Evolutionary conservation across 306 rosid genomes (phyloP).

Genomic region (Inga leiocalycina): DNA sequence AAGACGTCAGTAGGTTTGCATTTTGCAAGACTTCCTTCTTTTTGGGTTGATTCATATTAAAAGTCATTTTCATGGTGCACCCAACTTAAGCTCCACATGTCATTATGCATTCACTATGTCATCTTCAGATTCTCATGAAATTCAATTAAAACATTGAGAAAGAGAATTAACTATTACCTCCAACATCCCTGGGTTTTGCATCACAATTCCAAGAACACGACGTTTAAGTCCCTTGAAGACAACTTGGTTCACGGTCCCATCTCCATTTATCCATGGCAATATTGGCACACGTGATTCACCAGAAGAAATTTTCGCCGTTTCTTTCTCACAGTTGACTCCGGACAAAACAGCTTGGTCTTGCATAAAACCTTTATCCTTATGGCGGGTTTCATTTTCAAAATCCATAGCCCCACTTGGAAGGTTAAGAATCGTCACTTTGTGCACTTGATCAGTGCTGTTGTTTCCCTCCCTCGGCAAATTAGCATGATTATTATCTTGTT

Average conservation of each 20-base stretch:
- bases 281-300: conserved; percentile 66
- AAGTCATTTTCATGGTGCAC: conserved; percentile 9
- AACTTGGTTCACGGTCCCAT: conserved; percentile 71
- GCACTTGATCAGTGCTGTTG: conserved; percentile 46
- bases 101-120: neutral
- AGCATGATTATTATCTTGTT: conserved; percentile 31
- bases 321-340: conserved; percentile 38
- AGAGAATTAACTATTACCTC: conserved; percentile 59
- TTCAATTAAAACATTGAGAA: conserved; percentile 5
- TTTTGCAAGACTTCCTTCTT: neutral
- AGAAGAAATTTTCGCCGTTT: conserved; percentile 41
- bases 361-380: conserved; percentile 36
- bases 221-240: conserved; percentile 81
- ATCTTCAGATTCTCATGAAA: conserved; percentile 4
- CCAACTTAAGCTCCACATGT: neutral
- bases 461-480: conserved; percentile 39
- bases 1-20: conserved; percentile 34
- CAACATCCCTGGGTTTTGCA: conserved; percentile 95
- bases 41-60: conserved; percentile 11
- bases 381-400: conserved; percentile 44
- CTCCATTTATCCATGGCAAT: conserved; percentile 96
- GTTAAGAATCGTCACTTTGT: conserved; percentile 87
- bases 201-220: conserved; percentile 83
- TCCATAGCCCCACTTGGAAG: conserved; percentile 50
- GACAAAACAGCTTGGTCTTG: conserved; percentile 40